Base-by-base conservation (phyloP, 2,329 filamentous ascomycete species). In the Passalora sequoiae region DNA sequence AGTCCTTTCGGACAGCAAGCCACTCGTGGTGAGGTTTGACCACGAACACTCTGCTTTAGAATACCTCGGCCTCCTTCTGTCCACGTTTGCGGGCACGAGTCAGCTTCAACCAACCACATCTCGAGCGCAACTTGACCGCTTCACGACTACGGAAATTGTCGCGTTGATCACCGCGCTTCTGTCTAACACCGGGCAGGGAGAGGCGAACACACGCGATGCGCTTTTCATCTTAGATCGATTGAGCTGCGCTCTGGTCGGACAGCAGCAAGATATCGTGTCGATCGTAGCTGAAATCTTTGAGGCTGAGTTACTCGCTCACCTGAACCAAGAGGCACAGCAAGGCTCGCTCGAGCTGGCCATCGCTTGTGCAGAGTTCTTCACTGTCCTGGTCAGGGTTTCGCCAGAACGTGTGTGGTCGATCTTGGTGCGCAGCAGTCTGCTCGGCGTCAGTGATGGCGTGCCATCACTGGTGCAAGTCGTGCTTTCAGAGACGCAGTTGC, bases 391-490 rank as follows among this genome's bases (percentile, higher is more conserved):
- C 19, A 73, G 76, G 7, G 56, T 84, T n/a, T 79, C 84, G 39
- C 91, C 92, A 0, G 85, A 84, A 44, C 77, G 89, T 47, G 81
- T 95, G 4, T 97, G 92, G 89, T 89, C 91, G 3, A 86, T 91
- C 62, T 76, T 98, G 57, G 80, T 83, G 3, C 81, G 87, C 44
- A 94, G 87, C 62, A 80, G 83, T 50, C 71, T 98, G 13, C 73
- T 98, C 33, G 84, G 85, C 54, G 78, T 81, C 4, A 83, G 88
- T 53, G 82, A 86, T 7, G 83, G 82, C 50, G 82, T 82, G 10
- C 86, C 88, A 8, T 82, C 84, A 48, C 75, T 98, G 48, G 79
- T 83, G 28, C 80, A 80, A 38, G 81, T 97, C 39, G 78, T 94
- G 2, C 83, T 80, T 17, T 78, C 89, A 3, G 92, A 98, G 60